These are phyloP conservation scores for Bocquillonia castaneifolia DNA, from an alignment of 441 rosid species.

Conservation along the genomic window DNA sequence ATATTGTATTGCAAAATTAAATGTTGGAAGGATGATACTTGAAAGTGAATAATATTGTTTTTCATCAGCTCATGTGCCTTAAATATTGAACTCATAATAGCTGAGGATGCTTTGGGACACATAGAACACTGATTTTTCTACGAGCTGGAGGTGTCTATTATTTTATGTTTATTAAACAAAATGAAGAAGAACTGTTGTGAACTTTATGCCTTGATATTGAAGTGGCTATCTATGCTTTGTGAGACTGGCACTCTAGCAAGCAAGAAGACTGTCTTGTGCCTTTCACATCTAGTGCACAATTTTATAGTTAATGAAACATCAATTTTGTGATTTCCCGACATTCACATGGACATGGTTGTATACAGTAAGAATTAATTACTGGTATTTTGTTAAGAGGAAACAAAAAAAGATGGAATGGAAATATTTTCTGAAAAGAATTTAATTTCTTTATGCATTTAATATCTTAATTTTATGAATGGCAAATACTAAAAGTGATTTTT, in stretches of 20 bases:
- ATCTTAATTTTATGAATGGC: slow-evolving; percentile 3
- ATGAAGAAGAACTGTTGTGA: no score
- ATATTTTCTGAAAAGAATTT: background rate
- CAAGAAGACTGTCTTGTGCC: background rate
- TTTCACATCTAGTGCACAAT: no score
- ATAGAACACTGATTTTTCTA: background rate
- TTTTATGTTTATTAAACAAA: no score
- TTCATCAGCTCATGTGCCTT: no score
- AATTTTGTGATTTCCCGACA: background rate
- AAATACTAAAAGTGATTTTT: background rate
- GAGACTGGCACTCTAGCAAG: no score
- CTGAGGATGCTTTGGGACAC: no score
- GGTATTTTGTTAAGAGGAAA: no score
- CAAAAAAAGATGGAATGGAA: background rate
- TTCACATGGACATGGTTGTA: background rate
- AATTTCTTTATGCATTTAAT: background rate
- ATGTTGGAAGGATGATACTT: background rate
- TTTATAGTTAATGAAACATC: background rate
- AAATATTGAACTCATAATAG: no score
- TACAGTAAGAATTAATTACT: background rate
- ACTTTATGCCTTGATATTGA: no score
- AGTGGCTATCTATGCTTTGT: background rate
- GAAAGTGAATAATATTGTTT: no score
- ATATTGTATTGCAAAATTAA: background rate
- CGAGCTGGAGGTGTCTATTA: no score